These are phyloP conservation scores for Onygenales sp. DNA, from an alignment of 2,329 filamentous ascomycete species.

Conservation along the genomic window DNA sequence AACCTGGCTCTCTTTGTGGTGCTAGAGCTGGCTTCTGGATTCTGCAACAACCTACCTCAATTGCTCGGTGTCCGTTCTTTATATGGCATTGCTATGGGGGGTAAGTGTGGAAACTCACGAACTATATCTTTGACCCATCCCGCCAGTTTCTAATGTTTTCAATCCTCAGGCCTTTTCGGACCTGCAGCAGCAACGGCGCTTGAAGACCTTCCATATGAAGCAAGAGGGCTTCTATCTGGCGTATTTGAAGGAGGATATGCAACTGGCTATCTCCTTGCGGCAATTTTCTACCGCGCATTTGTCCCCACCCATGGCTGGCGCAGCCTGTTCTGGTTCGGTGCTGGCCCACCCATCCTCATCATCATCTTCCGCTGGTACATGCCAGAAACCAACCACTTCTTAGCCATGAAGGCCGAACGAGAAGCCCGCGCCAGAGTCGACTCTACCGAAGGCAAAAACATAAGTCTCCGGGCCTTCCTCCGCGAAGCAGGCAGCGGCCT, in stretches of 20 bases:
- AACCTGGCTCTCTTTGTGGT: slow-evolving; percentile 54
- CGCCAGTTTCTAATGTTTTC: slow-evolving; percentile 2
- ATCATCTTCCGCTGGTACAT: slow-evolving; percentile 69
- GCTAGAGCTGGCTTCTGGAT: slow-evolving; percentile 52
- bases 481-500: slow-evolving; percentile 4
- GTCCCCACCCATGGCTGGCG: slow-evolving; percentile 71
- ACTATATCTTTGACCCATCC: not conserved
- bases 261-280: slow-evolving; percentile 54
- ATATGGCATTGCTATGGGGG: slow-evolving; percentile 57
- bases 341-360: slow-evolving; percentile 68
- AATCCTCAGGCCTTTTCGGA: slow-evolving; percentile 41
- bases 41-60: slow-evolving; percentile 47
- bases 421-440: not conserved
- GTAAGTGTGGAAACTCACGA: slow-evolving; percentile 2
- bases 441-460: not conserved
- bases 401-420: slow-evolving; percentile 25
- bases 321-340: slow-evolving; percentile 82
- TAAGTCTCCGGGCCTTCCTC: slow-evolving; percentile 3
- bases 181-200: slow-evolving; percentile 54
- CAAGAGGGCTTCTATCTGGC: slow-evolving; percentile 51
- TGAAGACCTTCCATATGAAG: slow-evolving; percentile 51
- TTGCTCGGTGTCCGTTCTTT: slow-evolving; percentile 52
- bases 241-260: slow-evolving; percentile 57
- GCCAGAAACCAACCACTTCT: slow-evolving; percentile 68
- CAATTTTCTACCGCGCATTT: slow-evolving; percentile 41